Evolutionary conservation across 2,329 filamentous ascomycete genomes (phyloP), one percentile per base, ranked within the genome.

Genomic region (Aspergillus awamori): DNA sequence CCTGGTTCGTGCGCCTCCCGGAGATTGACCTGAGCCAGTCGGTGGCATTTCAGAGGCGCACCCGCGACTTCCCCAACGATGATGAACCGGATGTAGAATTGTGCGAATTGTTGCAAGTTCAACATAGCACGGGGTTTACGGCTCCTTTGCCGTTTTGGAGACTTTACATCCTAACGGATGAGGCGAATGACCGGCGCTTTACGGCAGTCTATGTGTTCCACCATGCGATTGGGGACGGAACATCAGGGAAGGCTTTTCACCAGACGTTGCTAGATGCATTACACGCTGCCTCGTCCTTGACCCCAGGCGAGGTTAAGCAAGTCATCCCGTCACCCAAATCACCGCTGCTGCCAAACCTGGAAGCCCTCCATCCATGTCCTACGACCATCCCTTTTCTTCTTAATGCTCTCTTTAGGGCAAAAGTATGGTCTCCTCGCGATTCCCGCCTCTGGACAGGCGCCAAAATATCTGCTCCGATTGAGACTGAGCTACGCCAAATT

Each of bases 141-240:
- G 64, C 72, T 1, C 70, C 69, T 3, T 52, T 72, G 17, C 77
- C 81, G 1, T 79, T 77, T 62, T 84, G 81, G 81, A 76, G 79
- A 20, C 67, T 83, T 2, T 64, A 76, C 17, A 65, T 83, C 22
- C 59, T 82, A 8, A 66, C 69, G n/a, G 64, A 71, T 13, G 41
- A 65, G 13, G 64, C 62, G 8, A 59, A 68, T 33, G 17, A 65
- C 2, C 65, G 58, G 2, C 64, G 61, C 2, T 82, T 84, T 60
- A 80, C 79, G 0, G 78, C 76, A 1, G 69, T 69, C 2, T 83
- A 81, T 68, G 70, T 82, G 8, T 82, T 74, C 63, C 82, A 84
- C 59, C 82, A 83, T 69, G 78, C 77, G 2, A 71, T 83, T 53
- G 77, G 77, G 2, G 82, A 84, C 64, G 81, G 81, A 1, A 69